Percentiles rank a stretch among this genome's conserved stretches.
Conservation (phyloP, 257 asterid species). For the Sherardia arvensis region DNA sequence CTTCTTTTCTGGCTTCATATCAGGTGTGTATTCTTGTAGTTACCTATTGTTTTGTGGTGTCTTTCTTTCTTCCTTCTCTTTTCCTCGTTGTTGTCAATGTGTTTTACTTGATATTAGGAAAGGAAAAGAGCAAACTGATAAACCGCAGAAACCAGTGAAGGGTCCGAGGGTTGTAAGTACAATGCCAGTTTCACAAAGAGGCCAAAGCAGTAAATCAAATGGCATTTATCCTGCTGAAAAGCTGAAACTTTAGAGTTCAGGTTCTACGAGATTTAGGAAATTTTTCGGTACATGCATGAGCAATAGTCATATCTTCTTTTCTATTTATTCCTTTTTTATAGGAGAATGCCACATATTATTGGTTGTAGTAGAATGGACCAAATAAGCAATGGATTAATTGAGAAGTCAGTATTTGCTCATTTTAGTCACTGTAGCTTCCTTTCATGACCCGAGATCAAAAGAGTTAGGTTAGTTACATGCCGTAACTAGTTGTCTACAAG, state of each 20-base stretch:
- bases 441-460: too few relatives aligned
- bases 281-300: not conserved
- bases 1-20: slow-evolving; percentile 52
- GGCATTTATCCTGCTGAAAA: slow-evolving; percentile 56
- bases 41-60: not conserved
- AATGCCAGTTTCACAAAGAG: slow-evolving; percentile 27
- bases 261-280: not conserved
- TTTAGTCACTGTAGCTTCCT: too few relatives aligned
- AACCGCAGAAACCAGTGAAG: slow-evolving; percentile 16
- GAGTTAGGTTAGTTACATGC: too few relatives aligned
- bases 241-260: slow-evolving; percentile 31
- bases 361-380: not conserved
- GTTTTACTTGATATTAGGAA: slow-evolving; percentile 22
- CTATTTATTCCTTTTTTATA: not conserved
- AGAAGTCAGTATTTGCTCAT: not conserved
- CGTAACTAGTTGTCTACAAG: too few relatives aligned
- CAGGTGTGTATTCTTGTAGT: slow-evolving; percentile 35
- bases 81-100: not conserved
- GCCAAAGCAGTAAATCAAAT: slow-evolving; percentile 25
- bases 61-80: not conserved
- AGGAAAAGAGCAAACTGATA: slow-evolving; percentile 27
- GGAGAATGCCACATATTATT: not conserved
- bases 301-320: not conserved
- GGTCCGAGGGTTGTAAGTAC: slow-evolving; percentile 16
- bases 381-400: not conserved